phyloP scores from a whole-genome alignment of 2,329 filamentous ascomycete genomes.

The Aspergillus latus region DNA sequence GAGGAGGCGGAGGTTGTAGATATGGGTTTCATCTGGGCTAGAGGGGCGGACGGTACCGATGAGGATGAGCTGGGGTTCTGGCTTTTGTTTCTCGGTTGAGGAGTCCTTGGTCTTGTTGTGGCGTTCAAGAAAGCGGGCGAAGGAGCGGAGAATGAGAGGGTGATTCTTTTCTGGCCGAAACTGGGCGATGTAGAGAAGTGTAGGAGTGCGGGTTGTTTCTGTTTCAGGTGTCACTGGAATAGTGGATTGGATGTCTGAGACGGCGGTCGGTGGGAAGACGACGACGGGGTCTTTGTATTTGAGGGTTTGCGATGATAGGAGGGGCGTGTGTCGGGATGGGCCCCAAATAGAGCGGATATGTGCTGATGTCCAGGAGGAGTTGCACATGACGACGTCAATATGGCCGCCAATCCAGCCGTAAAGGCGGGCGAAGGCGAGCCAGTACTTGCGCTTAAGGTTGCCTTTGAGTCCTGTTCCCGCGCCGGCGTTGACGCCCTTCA shows the following conservation, averaged over 20 bases:
- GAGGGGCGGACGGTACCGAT: conserved; percentile 86
- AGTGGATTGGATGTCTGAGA: conserved; percentile 74
- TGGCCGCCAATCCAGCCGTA: conserved; percentile 82
- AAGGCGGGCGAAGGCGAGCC: conserved; percentile 76
- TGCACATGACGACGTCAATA: conserved; percentile 95
- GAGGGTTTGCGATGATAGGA: conserved; percentile 25
- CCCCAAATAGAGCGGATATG: conserved; percentile 84
- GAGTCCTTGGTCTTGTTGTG: background rate
- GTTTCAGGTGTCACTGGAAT: conserved; percentile 69
- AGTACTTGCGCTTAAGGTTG: conserved; percentile 74
- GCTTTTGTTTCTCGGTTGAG: conserved; percentile 46
- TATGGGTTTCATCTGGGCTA: conserved; percentile 54
- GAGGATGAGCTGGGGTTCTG: conserved; percentile 62
- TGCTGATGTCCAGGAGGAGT: conserved; percentile 87
- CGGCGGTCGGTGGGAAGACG: conserved; percentile 89
- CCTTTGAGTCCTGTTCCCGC: conserved; percentile 72
- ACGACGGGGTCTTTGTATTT: conserved; percentile 56
- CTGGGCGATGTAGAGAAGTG: conserved; percentile 90
- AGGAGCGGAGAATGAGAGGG: conserved; percentile 78
- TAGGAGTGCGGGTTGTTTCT: conserved; percentile 68
- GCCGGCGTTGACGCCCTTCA: conserved; percentile 78
- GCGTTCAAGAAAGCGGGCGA: conserved; percentile 65
- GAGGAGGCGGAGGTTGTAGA: conserved; percentile 83
- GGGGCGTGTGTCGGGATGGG: conserved; percentile 35
- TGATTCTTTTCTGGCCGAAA: conserved; percentile 99